Evolutionary conservation across 495 filamentous ascomycete species (phyloP).

Genomic region (Talaromyces trachyspermus): DNA sequence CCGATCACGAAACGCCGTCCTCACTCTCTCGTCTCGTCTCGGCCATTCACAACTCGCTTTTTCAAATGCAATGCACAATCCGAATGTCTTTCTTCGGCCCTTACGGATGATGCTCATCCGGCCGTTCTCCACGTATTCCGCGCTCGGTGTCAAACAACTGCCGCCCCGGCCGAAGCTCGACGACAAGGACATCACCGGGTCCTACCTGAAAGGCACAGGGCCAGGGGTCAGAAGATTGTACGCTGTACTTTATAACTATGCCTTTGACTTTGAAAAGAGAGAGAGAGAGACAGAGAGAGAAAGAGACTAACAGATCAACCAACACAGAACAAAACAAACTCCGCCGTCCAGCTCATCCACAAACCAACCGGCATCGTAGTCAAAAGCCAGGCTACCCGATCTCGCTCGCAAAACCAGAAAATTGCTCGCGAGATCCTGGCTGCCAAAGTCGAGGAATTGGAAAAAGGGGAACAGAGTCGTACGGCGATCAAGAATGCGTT

Average conservation of each 20-base stretch:
- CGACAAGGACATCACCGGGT: constrained; percentile 72
- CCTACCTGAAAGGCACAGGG: constrained; percentile 85
- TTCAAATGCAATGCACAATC: too few species aligned
- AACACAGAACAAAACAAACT: constrained; percentile 86
- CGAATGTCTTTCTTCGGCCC: too few species aligned
- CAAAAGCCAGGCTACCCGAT: constrained; percentile 87
- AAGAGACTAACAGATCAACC: not conserved
- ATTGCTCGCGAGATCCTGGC: constrained; percentile 73
- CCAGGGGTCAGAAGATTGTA: constrained; percentile 94
- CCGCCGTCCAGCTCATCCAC: constrained; percentile 89
- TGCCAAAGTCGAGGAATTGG: constrained; percentile 62
- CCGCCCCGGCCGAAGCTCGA: constrained; percentile 68
- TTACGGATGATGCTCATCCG: not conserved
- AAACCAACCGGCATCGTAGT: constrained; percentile 81
- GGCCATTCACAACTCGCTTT: too few species aligned
- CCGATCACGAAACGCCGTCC: too few species aligned
- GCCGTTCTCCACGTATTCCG: constrained; percentile 22
- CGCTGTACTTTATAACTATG: not conserved
- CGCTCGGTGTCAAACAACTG: constrained; percentile 44
- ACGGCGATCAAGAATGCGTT: constrained; percentile 46
- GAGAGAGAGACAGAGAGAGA: too few species aligned
- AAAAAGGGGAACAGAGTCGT: constrained; percentile 53
- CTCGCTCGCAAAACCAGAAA: constrained; percentile 80
- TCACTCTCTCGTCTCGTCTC: too few species aligned
- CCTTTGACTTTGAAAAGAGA: not conserved